A percentile compares a stretch with the other conserved stretches of the same genome.
phyloP scores from a whole-genome alignment of 2,329 filamentous ascomycete genomes.

The Sporothrix euskadiensis region DNA sequence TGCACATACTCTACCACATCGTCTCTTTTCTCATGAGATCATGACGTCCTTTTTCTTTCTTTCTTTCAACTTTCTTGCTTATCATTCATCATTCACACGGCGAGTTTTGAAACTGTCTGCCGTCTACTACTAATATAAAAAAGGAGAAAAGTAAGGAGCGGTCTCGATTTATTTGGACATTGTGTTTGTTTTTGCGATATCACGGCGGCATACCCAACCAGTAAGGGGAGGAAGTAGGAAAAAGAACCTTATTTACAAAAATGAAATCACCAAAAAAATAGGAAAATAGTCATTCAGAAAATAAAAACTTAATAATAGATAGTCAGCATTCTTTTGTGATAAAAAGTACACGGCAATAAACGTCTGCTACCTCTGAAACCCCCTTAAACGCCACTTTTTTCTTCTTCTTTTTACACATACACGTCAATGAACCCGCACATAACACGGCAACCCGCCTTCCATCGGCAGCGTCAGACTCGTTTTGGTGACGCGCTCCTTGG shows the following conservation, averaged over 20 bases:
- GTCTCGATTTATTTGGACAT: neutral
- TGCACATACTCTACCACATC: neutral
- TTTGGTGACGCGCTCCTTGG: conserved; percentile 53
- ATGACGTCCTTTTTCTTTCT: neutral
- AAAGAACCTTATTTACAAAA: neutral
- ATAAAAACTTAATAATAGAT: neutral
- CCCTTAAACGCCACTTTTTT: too few species aligned
- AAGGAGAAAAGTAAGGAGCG: neutral
- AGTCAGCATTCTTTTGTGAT: neutral
- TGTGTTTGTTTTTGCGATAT: neutral
- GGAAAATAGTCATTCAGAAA: neutral
- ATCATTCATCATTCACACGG: neutral
- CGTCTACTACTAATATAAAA: neutral
- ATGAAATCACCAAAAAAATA: neutral
- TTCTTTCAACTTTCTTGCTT: neutral
- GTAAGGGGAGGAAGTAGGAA: neutral
- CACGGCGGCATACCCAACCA: neutral
- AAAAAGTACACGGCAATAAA: neutral
- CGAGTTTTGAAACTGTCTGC: neutral
- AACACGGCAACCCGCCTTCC: conserved; percentile 58
- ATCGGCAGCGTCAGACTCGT: conserved; percentile 65
- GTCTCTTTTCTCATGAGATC: neutral
- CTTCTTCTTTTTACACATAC: neutral
- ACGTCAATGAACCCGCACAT: conserved; percentile 36
- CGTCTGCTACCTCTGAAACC: neutral